Evolutionary conservation across 1,284 basidiomycete species (phyloP).

Genomic region (Sporisorium graminicola): DNA sequence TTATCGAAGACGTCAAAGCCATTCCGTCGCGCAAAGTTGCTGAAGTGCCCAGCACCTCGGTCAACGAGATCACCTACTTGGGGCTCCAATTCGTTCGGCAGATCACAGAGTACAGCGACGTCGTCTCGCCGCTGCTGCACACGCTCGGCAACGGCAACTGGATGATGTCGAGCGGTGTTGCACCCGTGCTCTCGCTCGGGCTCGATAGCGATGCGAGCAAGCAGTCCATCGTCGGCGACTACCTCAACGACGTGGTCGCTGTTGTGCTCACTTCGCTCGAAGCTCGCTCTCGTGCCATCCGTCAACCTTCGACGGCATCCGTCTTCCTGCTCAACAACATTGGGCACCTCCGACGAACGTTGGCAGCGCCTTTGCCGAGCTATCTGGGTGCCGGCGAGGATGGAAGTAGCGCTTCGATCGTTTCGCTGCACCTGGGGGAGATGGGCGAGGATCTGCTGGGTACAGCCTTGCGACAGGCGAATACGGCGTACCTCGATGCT

Average conservation of each 20-base stretch:
- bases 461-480: conserved; percentile 55
- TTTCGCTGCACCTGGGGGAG: conserved; percentile 48
- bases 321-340: conserved; percentile 66
- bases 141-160: conserved; percentile 62
- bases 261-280: conserved; percentile 56
- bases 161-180: conserved; percentile 61
- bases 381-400: conserved; percentile 33
- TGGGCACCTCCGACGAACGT: conserved; percentile 47
- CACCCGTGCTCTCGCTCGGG: conserved; percentile 57
- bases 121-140: conserved; percentile 55
- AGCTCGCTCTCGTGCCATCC: conserved; percentile 55
- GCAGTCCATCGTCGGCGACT: conserved; percentile 51
- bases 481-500: conserved; percentile 61
- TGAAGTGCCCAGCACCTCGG: conserved; percentile 60
- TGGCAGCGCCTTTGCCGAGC: conserved; percentile 34
- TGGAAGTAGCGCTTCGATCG: conserved; percentile 25
- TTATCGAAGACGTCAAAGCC: conserved; percentile 65
- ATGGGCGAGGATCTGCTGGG: conserved; percentile 56
- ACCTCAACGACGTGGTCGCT: conserved; percentile 58
- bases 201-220: conserved; percentile 47
- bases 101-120: conserved; percentile 61
- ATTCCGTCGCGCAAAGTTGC: conserved; percentile 59
- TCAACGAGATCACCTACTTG: conserved; percentile 66
- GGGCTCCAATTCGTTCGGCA: conserved; percentile 59
- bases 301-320: conserved; percentile 58